Conservation (phyloP, 331 rosid species). For the Quercus lobata region DNA sequence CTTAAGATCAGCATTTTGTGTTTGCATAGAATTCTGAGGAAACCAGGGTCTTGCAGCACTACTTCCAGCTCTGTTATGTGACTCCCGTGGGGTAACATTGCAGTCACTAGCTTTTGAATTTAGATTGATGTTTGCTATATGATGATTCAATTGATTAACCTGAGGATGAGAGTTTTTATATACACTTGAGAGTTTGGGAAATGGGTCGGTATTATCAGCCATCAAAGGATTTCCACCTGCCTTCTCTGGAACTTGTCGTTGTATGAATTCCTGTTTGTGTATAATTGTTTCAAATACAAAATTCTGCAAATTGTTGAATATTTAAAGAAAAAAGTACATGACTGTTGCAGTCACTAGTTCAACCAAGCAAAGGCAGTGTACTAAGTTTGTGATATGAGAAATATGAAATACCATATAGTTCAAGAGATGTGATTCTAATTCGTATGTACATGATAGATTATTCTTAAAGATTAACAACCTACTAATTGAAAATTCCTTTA, state of each 20-base stretch:
- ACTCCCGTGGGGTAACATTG: slow-evolving; percentile 51
- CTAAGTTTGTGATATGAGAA: too few species aligned
- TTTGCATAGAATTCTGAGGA: slow-evolving; percentile 39
- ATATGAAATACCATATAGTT: too few species aligned
- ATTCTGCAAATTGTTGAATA: too few species aligned
- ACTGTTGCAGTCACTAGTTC: too few species aligned
- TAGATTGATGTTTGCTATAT: slow-evolving; percentile 41
- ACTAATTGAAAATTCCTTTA: too few species aligned
- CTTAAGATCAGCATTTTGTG: slow-evolving; percentile 38
- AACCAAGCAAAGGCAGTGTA: too few species aligned
- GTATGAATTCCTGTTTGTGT: too few species aligned
- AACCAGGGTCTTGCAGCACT: slow-evolving; percentile 54
- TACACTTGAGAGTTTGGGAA: slow-evolving; percentile 41
- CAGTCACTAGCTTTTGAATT: slow-evolving; percentile 46
- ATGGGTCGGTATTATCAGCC: neutral
- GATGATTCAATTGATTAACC: slow-evolving; percentile 43
- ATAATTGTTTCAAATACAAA: too few species aligned
- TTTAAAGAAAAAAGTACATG: too few species aligned
- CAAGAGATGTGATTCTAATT: too few species aligned
- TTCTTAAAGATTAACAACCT: too few species aligned
- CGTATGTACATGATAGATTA: too few species aligned
- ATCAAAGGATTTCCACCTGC: slow-evolving; percentile 30
- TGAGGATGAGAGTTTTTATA: slow-evolving; percentile 21
- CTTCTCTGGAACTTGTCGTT: slow-evolving; percentile 56
- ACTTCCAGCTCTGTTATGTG: slow-evolving; percentile 67